A percentile compares a stretch with the other conserved stretches of the same genome.
Conservation (phyloP, 768 basidiomycete species). For the Kwoniella heveanensis region DNA sequence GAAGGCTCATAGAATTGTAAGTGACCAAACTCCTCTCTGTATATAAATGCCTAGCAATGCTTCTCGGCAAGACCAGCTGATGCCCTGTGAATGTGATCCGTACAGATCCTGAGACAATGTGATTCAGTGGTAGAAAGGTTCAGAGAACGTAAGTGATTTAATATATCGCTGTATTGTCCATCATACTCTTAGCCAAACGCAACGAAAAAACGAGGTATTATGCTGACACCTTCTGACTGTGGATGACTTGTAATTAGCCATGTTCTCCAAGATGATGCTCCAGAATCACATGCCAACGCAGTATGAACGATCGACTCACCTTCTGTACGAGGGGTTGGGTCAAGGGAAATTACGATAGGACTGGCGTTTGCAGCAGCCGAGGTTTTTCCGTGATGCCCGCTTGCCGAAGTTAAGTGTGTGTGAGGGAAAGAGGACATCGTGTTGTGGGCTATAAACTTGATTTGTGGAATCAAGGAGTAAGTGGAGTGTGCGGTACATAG, state of each 20-base stretch:
- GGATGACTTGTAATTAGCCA: slow-evolving; percentile 32
- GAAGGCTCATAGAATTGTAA: slow-evolving; percentile 36
- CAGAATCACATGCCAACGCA: slow-evolving; percentile 48
- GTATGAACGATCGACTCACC: slow-evolving; percentile 46
- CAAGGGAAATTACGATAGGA: slow-evolving; percentile 16
- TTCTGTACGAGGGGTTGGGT: slow-evolving; percentile 38
- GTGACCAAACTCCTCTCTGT: slow-evolving; percentile 5
- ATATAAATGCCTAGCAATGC: too few species aligned
- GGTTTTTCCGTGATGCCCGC: too few species aligned
- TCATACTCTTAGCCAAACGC: not conserved
- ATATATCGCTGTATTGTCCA: too few species aligned
- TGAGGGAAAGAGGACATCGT: too few species aligned
- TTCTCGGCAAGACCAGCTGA: too few species aligned
- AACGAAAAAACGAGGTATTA: too few species aligned
- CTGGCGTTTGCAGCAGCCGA: too few species aligned
- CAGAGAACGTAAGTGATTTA: slow-evolving; percentile 43
- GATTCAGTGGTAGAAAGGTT: slow-evolving; percentile 46
- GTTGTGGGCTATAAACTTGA: too few species aligned
- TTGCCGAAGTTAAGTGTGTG: too few species aligned
- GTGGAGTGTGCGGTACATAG: too few species aligned
- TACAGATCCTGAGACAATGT: slow-evolving; percentile 40
- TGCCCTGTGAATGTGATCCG: too few species aligned
- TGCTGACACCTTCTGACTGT: not conserved
- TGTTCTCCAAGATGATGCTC: slow-evolving; percentile 51
- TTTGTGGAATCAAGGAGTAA: too few species aligned